Percentiles rank a stretch among this genome's conserved stretches.
Conservation (phyloP, 768 basidiomycete genomes). For the Collybia sp. region DNA sequence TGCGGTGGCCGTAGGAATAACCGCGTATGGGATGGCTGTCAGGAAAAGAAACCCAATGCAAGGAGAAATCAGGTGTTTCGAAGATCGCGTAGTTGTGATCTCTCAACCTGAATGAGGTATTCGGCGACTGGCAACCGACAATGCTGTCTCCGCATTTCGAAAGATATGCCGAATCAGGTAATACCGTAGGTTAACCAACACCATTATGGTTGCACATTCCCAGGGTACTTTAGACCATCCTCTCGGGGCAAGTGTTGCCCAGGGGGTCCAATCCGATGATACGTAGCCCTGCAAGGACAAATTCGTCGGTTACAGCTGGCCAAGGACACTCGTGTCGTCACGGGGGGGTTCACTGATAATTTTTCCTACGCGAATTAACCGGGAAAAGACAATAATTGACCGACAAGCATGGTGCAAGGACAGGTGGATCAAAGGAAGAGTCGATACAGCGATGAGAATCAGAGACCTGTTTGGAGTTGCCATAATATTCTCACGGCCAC, state of each 20-base stretch:
- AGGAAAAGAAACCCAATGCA: slow-evolving; percentile 15
- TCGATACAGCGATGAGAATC: slow-evolving; percentile 23
- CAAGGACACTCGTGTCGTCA: background rate
- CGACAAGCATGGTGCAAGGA: background rate
- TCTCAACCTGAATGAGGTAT: slow-evolving; percentile 21
- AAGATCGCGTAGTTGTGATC: slow-evolving; percentile 22
- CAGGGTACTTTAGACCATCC: slow-evolving; percentile 19
- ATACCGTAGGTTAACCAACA: slow-evolving; percentile 14
- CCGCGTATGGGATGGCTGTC: slow-evolving; percentile 15
- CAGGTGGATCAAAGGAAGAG: background rate
- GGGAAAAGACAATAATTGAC: background rate
- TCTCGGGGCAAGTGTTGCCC: slow-evolving; percentile 1
- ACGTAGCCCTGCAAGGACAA: background rate
- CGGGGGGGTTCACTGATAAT: background rate
- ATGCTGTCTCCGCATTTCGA: slow-evolving; percentile 15
- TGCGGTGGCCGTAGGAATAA: slow-evolving; percentile 6
- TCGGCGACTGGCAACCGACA: slow-evolving; percentile 26
- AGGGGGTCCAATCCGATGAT: slow-evolving; percentile 4
- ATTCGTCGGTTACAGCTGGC: background rate
- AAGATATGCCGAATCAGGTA: slow-evolving; percentile 32
- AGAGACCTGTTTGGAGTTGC: slow-evolving; percentile 14
- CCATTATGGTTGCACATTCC: slow-evolving; percentile 23
- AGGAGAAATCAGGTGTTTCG: slow-evolving; percentile 21
- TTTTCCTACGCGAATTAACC: background rate
- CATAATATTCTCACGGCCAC: slow-evolving; percentile 14